These are phyloP conservation scores for Globisporangium echinulatum DNA, from an alignment of 352 stramenopile species.

Conservation along the genomic window DNA sequence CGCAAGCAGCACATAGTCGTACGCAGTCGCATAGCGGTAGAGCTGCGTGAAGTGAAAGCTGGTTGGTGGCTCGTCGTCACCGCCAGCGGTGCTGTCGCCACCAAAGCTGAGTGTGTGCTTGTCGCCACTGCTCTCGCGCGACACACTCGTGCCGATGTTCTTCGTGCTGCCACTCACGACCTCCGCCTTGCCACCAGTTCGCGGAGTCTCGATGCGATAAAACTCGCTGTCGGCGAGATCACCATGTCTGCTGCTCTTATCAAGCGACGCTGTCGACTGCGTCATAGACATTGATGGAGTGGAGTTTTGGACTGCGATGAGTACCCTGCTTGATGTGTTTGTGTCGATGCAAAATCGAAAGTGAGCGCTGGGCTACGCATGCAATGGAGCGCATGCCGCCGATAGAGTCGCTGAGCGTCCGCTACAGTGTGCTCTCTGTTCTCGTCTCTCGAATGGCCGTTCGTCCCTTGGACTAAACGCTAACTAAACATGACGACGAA, in stretches of 20 bases:
- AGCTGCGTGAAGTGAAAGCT: constrained; percentile 27
- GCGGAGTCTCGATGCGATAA: not conserved
- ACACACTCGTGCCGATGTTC: not conserved
- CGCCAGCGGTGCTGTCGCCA: not conserved
- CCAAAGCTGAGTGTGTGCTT: not conserved
- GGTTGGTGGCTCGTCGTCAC: constrained; percentile 10
- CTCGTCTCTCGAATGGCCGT: too few relatives aligned
- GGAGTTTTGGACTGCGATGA: too few relatives aligned
- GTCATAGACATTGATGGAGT: too few relatives aligned
- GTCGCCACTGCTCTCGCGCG: not conserved
- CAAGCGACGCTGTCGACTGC: not conserved
- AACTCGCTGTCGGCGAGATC: not conserved
- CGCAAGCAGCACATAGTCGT: constrained; percentile 25
- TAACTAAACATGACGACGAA: too few relatives aligned
- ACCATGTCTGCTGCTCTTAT: not conserved
- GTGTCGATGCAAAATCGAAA: too few relatives aligned
- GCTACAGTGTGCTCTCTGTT: too few relatives aligned
- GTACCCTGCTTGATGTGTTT: too few relatives aligned
- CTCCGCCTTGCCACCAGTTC: not conserved
- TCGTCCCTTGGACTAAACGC: too few relatives aligned
- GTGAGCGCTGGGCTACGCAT: too few relatives aligned
- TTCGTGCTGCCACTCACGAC: constrained; percentile 16
- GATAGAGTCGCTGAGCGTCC: too few relatives aligned
- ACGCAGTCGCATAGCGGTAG: constrained; percentile 29
- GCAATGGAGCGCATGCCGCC: too few relatives aligned